Base-by-base conservation (phyloP, 352 stramenopile genomes). In the Phytophthora pistaciae region DNA sequence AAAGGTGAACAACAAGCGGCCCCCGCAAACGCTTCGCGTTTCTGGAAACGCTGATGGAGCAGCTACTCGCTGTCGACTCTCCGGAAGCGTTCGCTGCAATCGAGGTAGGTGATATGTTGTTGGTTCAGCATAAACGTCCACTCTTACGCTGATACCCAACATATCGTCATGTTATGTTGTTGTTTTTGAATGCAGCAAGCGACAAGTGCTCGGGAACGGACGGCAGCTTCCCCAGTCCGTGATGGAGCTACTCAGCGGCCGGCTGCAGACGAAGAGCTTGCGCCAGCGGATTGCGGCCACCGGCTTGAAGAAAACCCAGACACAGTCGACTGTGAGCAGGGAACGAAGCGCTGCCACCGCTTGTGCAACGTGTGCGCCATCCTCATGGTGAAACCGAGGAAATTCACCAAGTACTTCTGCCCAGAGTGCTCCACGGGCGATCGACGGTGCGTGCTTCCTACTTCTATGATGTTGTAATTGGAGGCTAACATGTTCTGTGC, bases 51-150 rank as follows among this genome's bases (percentile, higher is more conserved):
- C 23, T 63, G 20, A 60, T 60, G 60, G 25, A 29, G 25, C 50
- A 67, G 18, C 50, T 60, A 16, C 50, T 67, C 2, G 60, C 60
- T 2, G 14, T 67, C 4, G 52, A 67, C 46, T 60, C 50, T 23
- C 0, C n/a, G 1, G 60, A 67, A 13, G 60, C 36, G 3, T 60
- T 40, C 13, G 20, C 18, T 0, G n/a, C 36, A 3, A 60, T 60
- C 7, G 50, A 44, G 50, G 36, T 67, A 54, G 0, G 60, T 55
- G 5, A 6, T 40, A 58, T 66, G 33, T 58, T 58, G 46, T 4
- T 4, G 25, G 25, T 29, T 29, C 25, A 29, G 4, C 25, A 29
- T 29, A 29, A 4, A 29, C 25, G 21, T 31, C 13, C 38, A 4
- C 10, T 9, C 25, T 29, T 29, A 61, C 20, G 3, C 13, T 16